These are phyloP conservation scores for Coemansia sp. DNA, from an alignment of 192 early-diverging fungal genomes.

Conservation along the genomic window DNA sequence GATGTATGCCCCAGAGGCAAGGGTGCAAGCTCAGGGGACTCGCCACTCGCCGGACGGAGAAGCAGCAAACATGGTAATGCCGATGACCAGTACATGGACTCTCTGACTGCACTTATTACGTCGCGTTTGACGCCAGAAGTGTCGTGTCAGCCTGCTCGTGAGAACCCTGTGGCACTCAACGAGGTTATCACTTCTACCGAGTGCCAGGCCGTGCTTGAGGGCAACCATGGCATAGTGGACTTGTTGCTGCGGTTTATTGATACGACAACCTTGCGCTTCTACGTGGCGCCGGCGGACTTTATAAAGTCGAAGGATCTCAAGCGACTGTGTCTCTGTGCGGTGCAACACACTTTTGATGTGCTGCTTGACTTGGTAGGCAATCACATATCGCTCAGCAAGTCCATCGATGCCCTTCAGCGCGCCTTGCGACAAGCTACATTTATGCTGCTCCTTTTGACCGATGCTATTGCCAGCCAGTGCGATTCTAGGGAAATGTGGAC, in stretches of 20 bases:
- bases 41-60: background rate
- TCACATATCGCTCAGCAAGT: background rate
- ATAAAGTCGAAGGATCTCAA: conserved; percentile 8
- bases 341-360: conserved; percentile 18
- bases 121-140: background rate
- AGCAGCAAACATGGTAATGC: background rate
- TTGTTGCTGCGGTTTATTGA: conserved; percentile 26
- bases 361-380: conserved; percentile 18
- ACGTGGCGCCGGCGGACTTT: conserved; percentile 2
- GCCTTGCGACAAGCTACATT: conserved; percentile 15
- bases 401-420: background rate
- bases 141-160: background rate
- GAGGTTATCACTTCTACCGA: background rate
- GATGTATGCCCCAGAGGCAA: background rate
- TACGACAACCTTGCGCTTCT: background rate
- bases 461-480: background rate
- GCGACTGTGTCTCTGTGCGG: conserved; percentile 1
- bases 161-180: background rate
- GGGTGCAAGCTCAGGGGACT: background rate
- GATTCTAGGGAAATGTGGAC: background rate
- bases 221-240: conserved; percentile 31
- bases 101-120: background rate
- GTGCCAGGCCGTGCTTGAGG: conserved; percentile 16
- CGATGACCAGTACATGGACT: background rate
- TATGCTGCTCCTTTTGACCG: conserved; percentile 21